These are phyloP conservation scores for Malassezia psittaci DNA, from an alignment of 1,284 basidiomycete genomes.

Conservation along the genomic window DNA sequence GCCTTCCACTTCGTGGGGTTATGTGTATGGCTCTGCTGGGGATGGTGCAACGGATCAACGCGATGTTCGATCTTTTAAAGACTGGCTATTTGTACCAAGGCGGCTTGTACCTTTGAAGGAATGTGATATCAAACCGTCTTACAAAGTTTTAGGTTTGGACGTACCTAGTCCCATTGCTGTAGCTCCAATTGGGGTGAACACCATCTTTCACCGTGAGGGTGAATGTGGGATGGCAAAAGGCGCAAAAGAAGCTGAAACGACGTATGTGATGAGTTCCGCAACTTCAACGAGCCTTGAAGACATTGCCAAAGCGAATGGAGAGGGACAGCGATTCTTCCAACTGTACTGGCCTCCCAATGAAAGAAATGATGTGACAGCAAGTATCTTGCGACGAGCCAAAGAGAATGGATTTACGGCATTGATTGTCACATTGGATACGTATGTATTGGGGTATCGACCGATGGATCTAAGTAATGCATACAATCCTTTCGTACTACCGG, in stretches of 20 bases:
- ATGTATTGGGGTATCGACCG: not conserved
- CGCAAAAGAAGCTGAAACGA: constrained; percentile 23
- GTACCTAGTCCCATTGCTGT: constrained; percentile 10
- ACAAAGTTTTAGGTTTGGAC: constrained; percentile 2
- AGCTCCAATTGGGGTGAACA: not conserved
- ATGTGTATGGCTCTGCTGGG: not conserved
- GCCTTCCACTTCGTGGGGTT: not conserved
- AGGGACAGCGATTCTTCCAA: constrained; percentile 34
- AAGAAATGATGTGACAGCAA: constrained; percentile 55
- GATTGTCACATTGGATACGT: not conserved
- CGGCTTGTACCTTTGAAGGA: not conserved
- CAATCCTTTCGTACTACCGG: constrained; percentile 47
- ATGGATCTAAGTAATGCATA: not conserved
- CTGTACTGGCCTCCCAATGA: constrained; percentile 55
- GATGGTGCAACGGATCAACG: not conserved
- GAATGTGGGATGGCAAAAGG: constrained; percentile 27
- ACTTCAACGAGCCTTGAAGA: constrained; percentile 23
- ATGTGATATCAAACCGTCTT: not conserved
- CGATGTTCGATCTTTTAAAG: not conserved
- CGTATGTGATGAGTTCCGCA: constrained; percentile 32
- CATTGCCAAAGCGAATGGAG: constrained; percentile 20
- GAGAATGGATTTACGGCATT: constrained; percentile 52
- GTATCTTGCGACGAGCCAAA: constrained; percentile 59
- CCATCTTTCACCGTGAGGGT: constrained; percentile 18
- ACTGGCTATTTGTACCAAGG: not conserved